Evolutionary conservation across 1,139 yeast genomes (phyloP).

Genomic region (Suhomyces maxii): DNA sequence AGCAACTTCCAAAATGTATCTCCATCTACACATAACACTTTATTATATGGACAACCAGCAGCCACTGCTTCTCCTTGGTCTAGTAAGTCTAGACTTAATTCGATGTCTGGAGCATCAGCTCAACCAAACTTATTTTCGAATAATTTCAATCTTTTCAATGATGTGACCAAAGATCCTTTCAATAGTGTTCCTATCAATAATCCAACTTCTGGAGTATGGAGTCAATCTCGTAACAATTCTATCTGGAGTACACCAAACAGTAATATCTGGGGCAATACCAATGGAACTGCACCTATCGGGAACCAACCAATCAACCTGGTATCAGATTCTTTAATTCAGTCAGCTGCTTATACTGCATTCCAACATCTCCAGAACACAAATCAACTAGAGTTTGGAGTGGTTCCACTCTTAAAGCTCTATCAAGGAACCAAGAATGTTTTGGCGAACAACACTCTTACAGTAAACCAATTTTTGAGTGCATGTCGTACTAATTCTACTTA

Average conservation of each 20-base stretch:
- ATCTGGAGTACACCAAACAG: conserved; percentile 30
- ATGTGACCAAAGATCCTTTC: conserved; percentile 7
- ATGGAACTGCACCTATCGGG: conserved; percentile 2
- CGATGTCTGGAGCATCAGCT: conserved; percentile 5
- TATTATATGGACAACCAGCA: conserved; percentile 7
- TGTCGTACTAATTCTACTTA: conserved; percentile 29
- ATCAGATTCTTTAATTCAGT: conserved; percentile 19
- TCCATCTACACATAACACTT: conserved; percentile 11
- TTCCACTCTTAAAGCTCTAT: conserved; percentile 34
- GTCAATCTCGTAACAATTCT: conserved; percentile 29
- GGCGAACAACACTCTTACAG: conserved; percentile 29
- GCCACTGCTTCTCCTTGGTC: conserved; percentile 18
- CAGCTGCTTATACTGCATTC: conserved; percentile 38
- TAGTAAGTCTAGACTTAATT: conserved; percentile 15
- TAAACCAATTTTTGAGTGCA: conserved; percentile 45
- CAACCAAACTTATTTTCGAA: conserved; percentile 8
- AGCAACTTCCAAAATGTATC: conserved; percentile 8
- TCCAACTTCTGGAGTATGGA: conserved; percentile 20
- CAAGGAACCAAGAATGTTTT: conserved; percentile 33
- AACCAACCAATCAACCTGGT: conserved; percentile 1
- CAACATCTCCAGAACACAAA: conserved; percentile 31
- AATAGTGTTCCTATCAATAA: neutral
- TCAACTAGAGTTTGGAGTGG: conserved; percentile 42
- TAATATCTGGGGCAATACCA: conserved; percentile 12
- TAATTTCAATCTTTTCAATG: conserved; percentile 16